phyloP scores from a whole-genome alignment of 176 grass and related monocot species.

The Carex parvula region DNA sequence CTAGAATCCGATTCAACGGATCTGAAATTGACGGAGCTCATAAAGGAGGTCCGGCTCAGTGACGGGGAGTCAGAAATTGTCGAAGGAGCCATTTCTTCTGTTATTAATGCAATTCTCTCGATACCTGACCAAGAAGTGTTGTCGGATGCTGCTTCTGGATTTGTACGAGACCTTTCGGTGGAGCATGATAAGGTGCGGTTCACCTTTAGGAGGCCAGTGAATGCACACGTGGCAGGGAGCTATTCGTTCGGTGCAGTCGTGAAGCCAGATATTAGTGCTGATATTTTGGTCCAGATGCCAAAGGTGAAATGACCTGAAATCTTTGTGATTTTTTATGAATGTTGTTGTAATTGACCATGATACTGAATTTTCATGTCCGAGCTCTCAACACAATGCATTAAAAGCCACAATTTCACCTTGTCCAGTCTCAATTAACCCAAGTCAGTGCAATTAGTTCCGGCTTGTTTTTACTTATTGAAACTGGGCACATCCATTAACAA shows the following conservation, averaged over 20 bases:
- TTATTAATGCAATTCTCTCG: constrained; percentile 43
- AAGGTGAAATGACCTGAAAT: constrained; percentile 39
- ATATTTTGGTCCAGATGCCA: constrained; percentile 79
- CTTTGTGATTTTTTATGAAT: neutral
- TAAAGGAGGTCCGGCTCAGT: constrained; percentile 48
- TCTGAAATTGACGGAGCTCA: constrained; percentile 49
- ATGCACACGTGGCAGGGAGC: constrained; percentile 53
- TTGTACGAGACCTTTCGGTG: constrained; percentile 58
- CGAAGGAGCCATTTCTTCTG: constrained; percentile 34
- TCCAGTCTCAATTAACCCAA: neutral
- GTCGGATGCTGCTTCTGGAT: constrained; percentile 36
- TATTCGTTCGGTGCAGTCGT: constrained; percentile 44
- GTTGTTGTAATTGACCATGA: neutral
- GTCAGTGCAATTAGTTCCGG: neutral
- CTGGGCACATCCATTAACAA: neutral
- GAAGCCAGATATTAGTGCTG: constrained; percentile 61
- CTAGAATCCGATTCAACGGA: constrained; percentile 37
- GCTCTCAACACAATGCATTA: neutral
- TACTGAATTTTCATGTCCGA: neutral
- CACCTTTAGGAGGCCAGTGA: constrained; percentile 52
- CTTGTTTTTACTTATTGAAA: neutral
- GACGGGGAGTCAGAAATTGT: constrained; percentile 28
- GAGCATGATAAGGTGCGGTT: constrained; percentile 48
- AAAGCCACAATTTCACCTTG: neutral
- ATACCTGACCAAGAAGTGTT: constrained; percentile 47